Base-by-base conservation (phyloP, 257 asterid genomes). In the Penstemon newberryi region DNA sequence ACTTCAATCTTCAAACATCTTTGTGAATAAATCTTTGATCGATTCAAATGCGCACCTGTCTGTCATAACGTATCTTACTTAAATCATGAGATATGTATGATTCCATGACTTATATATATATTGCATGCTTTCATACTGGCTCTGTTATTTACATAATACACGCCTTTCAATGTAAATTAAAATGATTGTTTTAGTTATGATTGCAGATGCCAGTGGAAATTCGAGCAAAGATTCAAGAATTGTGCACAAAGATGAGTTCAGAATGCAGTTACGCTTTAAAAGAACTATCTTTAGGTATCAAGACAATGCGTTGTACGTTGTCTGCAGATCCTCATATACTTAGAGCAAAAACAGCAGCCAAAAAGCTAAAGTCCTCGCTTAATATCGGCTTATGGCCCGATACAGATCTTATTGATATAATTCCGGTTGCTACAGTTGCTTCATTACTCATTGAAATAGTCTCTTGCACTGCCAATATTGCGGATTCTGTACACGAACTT, bases 221-320 rank as follows among this genome's bases (percentile, higher is more conserved):
- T 0, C 69, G 56, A 53, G 59, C 19, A 46, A 81, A 60, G 74
- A 70, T 65, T 33, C 68, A 80, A 66, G 78, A 82, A 13, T 38
- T 73, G 1, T 78, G 81, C 77, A 56, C 37, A 10, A 64, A 61
- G 12, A 77, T 87, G 75, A 73, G 83, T 70, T 64, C 42, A 4
- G 82, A 84, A 65, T 82, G 79, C 3, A 61, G 84, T 51, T 44
- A 56, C 4, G 82, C 78, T 0, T 59, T 85, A 41, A 80, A 63
- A 69, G 77, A 75, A 12, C 7, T 83, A 36, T 74, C 86, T 40
- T 46, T 37, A 4, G 69, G 64, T 3, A 58, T 85, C 33, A 71
- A 75, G 65, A 67, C 65, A 37, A 81, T 73, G 86, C 79, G 79
- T 0, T 60, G 62, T 8, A 49, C 82, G 0, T 43, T 55, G 8